These are phyloP conservation scores for Aphanoascus verrucosus DNA, from an alignment of 2,329 filamentous ascomycete genomes.

Conservation along the genomic window DNA sequence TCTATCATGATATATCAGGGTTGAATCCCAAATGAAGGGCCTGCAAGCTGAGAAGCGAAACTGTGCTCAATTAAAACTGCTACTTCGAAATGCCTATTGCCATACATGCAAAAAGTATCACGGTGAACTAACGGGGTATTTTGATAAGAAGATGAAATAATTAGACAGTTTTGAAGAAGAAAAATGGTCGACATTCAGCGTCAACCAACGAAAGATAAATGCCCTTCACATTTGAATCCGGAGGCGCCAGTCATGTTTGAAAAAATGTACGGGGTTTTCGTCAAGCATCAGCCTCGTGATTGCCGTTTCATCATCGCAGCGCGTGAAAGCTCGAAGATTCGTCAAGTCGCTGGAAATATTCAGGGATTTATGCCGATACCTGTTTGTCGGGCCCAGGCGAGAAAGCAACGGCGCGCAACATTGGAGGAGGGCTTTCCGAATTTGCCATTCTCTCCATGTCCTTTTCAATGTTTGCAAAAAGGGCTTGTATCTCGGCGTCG, in stretches of 20 bases:
- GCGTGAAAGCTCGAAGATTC: not conserved
- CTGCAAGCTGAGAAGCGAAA: not conserved
- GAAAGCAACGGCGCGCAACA: conserved; percentile 10
- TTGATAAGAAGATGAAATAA: not conserved
- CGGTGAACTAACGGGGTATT: not conserved
- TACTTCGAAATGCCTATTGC: not conserved
- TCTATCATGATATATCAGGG: not conserved
- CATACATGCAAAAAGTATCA: not conserved
- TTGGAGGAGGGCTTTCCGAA: conserved; percentile 15
- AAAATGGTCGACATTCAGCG: not conserved
- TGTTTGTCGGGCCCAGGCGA: conserved; percentile 1
- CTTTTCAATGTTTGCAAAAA: conserved; percentile 56
- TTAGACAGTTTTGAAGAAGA: not conserved
- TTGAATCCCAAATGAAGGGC: not conserved
- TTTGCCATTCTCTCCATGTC: conserved; percentile 41
- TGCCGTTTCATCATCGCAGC: not conserved
- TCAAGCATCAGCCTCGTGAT: conserved; percentile 5
- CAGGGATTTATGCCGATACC: not conserved
- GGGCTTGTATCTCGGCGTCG: conserved; percentile 54
- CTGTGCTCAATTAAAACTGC: not conserved
- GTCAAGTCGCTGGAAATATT: not conserved
- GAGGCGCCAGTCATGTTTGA: not conserved
- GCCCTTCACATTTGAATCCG: not conserved
- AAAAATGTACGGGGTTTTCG: conserved; percentile 1
- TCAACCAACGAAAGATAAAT: not conserved